Base-by-base conservation (phyloP, 2,329 filamentous ascomycete species). In the Neonectria ditissima region DNA sequence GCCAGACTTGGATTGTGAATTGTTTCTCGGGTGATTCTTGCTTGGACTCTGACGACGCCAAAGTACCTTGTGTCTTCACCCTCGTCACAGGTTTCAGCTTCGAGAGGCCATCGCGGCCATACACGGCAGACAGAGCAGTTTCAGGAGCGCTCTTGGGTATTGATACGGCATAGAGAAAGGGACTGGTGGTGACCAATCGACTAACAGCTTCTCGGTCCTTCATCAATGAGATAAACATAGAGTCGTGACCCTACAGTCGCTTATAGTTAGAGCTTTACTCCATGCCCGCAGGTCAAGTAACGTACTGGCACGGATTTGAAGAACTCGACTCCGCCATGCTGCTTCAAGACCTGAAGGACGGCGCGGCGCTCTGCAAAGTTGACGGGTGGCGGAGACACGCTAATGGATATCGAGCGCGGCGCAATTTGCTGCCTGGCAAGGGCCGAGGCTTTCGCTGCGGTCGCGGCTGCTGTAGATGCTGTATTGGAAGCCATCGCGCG, bases 301-400 rank as follows among this genome's bases (percentile, higher is more conserved):
- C 66, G 32, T 71, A 68, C 65, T 43, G 72, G 68, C 11, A 67
- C 44, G 41, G 59, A 55, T 76, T 82, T 84, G 74, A 89, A 89
- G 37, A 83, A 77, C 43, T 88, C 83, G 47, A 88, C 80, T 2
- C 78, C 75, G 59, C 82, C 83, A 67, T 83, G 78, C 58, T 80
- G 78, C 74, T 86, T 81, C 22, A 89, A 77, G 28, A 82, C 79
- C 45, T 83, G 82, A 34, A 89, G 76, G 20, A 89, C 79, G 8
- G 85, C 85, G 24, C 86, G 84, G 7, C 86, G 83, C 75, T 89
- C 85, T 30, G 81, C 79, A 67, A 89, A 83, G 50, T 67, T 84
- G n/a, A 77, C 70, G 11, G 87, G 86, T 13, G 81, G 71, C 14
- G 86, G 87, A n/a, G 76, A 74, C 20, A 87, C 86, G 39, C 80